Base-by-base conservation (phyloP, 2,329 filamentous ascomycete species). In the Aspergillus quadrilineatus region DNA sequence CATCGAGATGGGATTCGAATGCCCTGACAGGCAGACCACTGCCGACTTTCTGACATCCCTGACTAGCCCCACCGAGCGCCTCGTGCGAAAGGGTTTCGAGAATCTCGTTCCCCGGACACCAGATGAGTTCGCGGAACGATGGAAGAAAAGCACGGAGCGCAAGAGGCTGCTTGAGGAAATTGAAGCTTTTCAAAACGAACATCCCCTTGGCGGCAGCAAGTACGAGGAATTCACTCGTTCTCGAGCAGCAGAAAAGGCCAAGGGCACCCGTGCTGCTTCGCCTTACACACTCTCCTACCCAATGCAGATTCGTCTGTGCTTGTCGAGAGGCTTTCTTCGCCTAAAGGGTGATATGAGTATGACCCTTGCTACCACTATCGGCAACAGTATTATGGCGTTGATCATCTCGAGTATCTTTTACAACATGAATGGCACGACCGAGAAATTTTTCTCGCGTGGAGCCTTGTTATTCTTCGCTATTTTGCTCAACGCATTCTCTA, bases 401-500 rank as follows among this genome's bases (percentile, higher is more conserved):
- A 88, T 96, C 68, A 83, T 95, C 55, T 78, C 87, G 34, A 88
- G 86, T 60, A 85, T 95, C 57, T 96, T 93, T 74, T 93, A 84
- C 77, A 87, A 95, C 69, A 73, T 93, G 17, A 71, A 82, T n/a
- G 66, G 79, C 1, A 80, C 78, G 4, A 89, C 89, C 0, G 69
- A 73, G 36, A 90, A 86, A 65, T 94, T 95, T 78, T 94, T 87
- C 77, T 82, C 84, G 64, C 85, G 90, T 47, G 89, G 89, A 55
- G 85, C 88, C 36, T 79, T 94, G 12, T 77, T 96, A 47, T 96
- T 95, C 82, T 93, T 95, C 69, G 88, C 90, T 56, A 85, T 92
- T 67, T 79, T 96, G 55, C 84, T 94, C 78, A 95, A 93, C 72
- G 90, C 89, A 39, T 92, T 94, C 65, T 81, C 87, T 54, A 88